phyloP scores from a whole-genome alignment of 768 basidiomycete species.

The Lactarius evosmus region DNA sequence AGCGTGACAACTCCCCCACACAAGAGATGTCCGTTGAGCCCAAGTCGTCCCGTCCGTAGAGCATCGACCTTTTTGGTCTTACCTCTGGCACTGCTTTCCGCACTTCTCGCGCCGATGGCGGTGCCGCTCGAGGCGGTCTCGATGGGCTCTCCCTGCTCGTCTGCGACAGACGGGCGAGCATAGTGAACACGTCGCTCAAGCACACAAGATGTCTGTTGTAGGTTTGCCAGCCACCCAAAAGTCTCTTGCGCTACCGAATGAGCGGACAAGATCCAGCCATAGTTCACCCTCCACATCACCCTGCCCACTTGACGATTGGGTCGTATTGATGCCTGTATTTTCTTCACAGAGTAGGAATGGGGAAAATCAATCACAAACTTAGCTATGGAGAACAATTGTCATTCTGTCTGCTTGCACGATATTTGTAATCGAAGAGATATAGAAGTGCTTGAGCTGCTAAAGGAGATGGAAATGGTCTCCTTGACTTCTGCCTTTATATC shows the following conservation, averaged over 20 bases:
- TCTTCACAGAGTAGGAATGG: neutral
- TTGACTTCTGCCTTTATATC: neutral
- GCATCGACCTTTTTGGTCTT: conserved; percentile 80
- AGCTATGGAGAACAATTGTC: neutral
- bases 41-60: conserved; percentile 71
- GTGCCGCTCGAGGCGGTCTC: conserved; percentile 21
- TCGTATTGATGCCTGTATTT: fast-evolving
- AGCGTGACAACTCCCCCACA: conserved; percentile 58
- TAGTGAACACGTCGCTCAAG: conserved; percentile 85
- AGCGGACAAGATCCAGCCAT: neutral
- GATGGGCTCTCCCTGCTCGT: conserved; percentile 51
- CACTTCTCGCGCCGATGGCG: conserved; percentile 46
- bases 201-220: neutral
- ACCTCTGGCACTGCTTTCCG: conserved; percentile 46
- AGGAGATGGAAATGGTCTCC: neutral
- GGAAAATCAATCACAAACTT: neutral
- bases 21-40: conserved; percentile 57
- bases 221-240: neutral
- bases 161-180: conserved; percentile 92
- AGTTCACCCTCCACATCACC: neutral
- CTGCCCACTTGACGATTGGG: neutral
- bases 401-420: neutral
- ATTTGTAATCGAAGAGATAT: neutral
- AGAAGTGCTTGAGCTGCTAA: neutral
- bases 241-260: neutral